A percentile compares a stretch with the other conserved stretches of the same genome.
These are phyloP conservation scores for Tilletia caries DNA, from an alignment of 1,284 basidiomycete genomes.

Conservation along the genomic window DNA sequence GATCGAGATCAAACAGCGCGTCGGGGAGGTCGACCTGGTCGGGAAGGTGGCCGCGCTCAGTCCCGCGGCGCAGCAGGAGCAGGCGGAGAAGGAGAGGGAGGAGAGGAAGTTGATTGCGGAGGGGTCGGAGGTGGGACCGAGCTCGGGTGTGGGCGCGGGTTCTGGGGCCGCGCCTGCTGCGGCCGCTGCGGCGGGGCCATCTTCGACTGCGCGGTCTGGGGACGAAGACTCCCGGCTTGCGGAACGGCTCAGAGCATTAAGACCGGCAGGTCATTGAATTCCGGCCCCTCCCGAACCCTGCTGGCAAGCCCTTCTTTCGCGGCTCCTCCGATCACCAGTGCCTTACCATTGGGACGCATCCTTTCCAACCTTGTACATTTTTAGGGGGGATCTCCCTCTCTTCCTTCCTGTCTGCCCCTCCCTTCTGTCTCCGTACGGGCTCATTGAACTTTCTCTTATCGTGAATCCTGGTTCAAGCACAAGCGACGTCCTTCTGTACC, in stretches of 20 bases:
- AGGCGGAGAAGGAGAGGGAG: slow-evolving; percentile 26
- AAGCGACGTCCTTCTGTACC: too few species aligned
- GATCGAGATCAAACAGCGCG: slow-evolving; percentile 87
- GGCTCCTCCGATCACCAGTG: too few species aligned
- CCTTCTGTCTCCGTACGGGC: too few species aligned
- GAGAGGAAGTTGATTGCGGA: slow-evolving; percentile 52
- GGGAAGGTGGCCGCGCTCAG: slow-evolving; percentile 58
- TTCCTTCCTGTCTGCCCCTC: too few species aligned
- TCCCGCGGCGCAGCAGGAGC: slow-evolving; percentile 23
- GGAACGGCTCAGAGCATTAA: slow-evolving; percentile 72
- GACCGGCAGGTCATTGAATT: slow-evolving; percentile 61
- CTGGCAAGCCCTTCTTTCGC: neutral
- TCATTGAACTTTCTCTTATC: too few species aligned
- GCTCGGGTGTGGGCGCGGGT: neutral
- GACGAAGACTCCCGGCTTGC: slow-evolving; percentile 79
- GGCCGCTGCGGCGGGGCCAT: neutral
- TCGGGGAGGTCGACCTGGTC: slow-evolving; percentile 66
- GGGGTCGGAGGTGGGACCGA: neutral
- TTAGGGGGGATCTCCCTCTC: too few species aligned
- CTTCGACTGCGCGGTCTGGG: neutral
- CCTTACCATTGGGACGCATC: neutral
- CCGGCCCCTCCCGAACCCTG: neutral
- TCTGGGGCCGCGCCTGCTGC: neutral
- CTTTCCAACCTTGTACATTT: neutral
- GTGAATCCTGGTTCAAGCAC: neutral